Evolutionary conservation across 148 eudicot genomes (phyloP).

Genomic region (Fagopyrum homotropicum): DNA sequence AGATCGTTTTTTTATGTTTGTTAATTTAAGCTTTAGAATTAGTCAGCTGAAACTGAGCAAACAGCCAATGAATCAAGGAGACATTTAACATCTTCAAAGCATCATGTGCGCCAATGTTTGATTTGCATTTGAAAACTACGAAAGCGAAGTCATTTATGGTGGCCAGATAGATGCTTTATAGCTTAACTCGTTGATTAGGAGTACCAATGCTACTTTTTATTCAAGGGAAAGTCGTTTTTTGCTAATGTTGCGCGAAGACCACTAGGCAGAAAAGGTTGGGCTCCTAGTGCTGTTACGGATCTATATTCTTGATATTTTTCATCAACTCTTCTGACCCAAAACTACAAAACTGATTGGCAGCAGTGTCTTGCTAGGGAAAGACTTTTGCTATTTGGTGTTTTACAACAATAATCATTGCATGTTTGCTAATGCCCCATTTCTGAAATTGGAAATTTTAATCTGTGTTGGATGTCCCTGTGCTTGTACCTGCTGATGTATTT

Average conservation of each 20-base stretch:
- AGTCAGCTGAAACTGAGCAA: neutral
- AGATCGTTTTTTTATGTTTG: too few species aligned
- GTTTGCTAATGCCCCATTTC: neutral
- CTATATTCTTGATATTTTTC: neutral
- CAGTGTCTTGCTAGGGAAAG: neutral
- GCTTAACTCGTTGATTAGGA: neutral
- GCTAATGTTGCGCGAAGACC: too few species aligned
- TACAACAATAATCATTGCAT: neutral
- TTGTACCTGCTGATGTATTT: conserved; percentile 2
- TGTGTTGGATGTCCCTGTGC: neutral
- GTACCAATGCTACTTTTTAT: neutral
- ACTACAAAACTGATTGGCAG: neutral
- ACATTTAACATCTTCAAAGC: neutral
- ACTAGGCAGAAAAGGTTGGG: neutral
- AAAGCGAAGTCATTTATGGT: neutral
- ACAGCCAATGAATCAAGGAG: neutral
- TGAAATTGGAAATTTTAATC: neutral
- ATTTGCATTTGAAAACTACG: neutral
- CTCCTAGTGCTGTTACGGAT: neutral
- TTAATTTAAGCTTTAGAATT: neutral
- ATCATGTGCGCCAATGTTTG: neutral
- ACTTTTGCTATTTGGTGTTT: neutral
- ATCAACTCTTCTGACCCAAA: neutral
- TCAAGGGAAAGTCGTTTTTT: neutral
- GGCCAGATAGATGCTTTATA: neutral